Evolutionary conservation across 768 basidiomycete genomes (phyloP), one percentile per base, ranked within the genome.

Genomic region (Podaxis sp.): DNA sequence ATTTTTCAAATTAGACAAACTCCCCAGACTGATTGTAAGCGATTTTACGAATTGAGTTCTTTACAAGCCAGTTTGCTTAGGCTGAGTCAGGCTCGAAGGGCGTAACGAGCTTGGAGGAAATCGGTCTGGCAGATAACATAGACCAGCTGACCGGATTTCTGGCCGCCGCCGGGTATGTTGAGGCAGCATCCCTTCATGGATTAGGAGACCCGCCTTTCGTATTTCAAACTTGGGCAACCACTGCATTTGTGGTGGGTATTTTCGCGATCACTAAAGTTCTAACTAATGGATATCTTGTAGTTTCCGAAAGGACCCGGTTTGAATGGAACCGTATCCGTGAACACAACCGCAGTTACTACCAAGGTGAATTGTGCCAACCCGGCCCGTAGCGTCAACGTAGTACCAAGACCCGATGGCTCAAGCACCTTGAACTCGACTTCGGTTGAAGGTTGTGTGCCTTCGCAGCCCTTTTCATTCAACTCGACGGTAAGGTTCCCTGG

Each of bases 191-290:
- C 3, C 71, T 79, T 40, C 77, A 83, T 65, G 67, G 71, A 17
- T 70, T 89, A 5, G 67, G 74, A 4, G 85, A 87, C 61, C 89
- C 89, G 1, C 83, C 86, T 7, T 90, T 88, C 66, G 74, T 89
- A 22, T 54, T 66, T 6, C 70, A 69, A 0, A 74, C 69, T 0
- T 90, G 87, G 87, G 77, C 87, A 6, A 80, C 80, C 24, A 80
- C 82, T 1, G 71, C 80, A 64, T 88, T 88, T 63, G 64, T 71
- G 28, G 88, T 86, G 63, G 48, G 77, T 63, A 8, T 36, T 22
- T 50, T 49, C 40, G 22, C 2, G 36, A 33, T 41, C 37, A 15
- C 36, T 26, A 46, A 22, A 13, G 58, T 36, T 15, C 54, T 3
- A 40, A 10, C 22, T 11, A 36, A 28, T 38, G 3, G 50, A 33